These are phyloP conservation scores for Smallanthus sonchifolius DNA, from an alignment of 129 eudicot species.

Conservation along the genomic window DNA sequence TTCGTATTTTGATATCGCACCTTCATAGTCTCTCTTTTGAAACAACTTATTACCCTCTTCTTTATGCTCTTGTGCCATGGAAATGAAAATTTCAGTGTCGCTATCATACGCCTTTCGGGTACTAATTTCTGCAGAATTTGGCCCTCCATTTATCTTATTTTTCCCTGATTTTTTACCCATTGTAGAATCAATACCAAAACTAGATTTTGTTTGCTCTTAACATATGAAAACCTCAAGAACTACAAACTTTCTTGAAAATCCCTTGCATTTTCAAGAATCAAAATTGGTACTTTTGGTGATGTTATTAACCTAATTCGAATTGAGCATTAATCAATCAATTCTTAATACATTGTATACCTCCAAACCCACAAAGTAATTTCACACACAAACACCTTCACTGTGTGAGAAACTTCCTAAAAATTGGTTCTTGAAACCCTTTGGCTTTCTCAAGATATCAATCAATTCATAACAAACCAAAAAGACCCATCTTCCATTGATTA, in stretches of 20 bases:
- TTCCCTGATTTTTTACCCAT: conserved; percentile 68
- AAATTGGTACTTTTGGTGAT: neutral
- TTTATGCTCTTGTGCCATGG: conserved; percentile 68
- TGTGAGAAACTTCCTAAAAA: neutral
- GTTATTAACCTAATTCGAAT: neutral
- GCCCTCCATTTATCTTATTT: conserved; percentile 34
- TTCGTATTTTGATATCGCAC: conserved; percentile 71
- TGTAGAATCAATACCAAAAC: conserved; percentile 8
- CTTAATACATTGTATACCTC: neutral
- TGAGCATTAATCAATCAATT: neutral
- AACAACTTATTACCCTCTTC: conserved; percentile 81
- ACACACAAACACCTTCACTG: conserved; percentile 24
- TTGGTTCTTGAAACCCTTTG: neutral
- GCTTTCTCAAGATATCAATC: conserved; percentile 4
- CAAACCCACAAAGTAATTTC: conserved; percentile 24
- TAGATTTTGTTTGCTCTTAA: conserved; percentile 4
- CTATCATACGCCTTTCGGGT: conserved; percentile 45
- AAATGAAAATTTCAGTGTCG: conserved; percentile 63
- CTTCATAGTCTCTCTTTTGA: conserved; percentile 73
- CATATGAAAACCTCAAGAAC: conserved; percentile 18
- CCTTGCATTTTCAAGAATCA: conserved; percentile 9
- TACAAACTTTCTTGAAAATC: conserved; percentile 1
- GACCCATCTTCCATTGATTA: conserved; percentile 1
- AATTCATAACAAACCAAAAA: conserved; percentile 5
- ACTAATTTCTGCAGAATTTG: conserved; percentile 29